These are phyloP conservation scores for Setaria viridis DNA, from an alignment of 202 grass and related monocot species.

Conservation along the genomic window DNA sequence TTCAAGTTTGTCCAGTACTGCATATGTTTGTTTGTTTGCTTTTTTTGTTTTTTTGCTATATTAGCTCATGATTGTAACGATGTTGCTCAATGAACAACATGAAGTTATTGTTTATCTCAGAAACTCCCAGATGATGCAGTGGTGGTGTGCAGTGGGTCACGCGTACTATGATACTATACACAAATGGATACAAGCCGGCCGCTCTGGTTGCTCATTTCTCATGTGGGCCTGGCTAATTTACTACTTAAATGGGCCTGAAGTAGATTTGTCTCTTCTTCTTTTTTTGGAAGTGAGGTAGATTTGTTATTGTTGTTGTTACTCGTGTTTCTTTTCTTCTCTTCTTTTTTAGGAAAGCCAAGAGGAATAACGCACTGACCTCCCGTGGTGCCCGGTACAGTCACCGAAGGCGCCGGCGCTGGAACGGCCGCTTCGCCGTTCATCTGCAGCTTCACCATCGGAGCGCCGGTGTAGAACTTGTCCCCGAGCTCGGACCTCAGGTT, in stretches of 20 bases:
- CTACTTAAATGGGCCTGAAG: not conserved
- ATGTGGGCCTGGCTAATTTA: not conserved
- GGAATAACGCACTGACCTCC: not conserved
- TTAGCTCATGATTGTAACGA: not conserved
- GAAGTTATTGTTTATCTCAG: too few species aligned
- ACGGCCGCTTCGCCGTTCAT: not conserved
- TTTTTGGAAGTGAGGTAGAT: too few species aligned
- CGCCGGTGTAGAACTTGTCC: slow-evolving; percentile 38
- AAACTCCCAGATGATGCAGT: too few species aligned
- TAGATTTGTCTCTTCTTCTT: too few species aligned
- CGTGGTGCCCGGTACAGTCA: not conserved
- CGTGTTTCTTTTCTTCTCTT: too few species aligned
- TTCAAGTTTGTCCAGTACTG: not conserved
- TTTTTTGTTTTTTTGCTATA: too few species aligned
- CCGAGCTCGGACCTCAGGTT: slow-evolving; percentile 47
- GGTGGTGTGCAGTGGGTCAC: too few species aligned
- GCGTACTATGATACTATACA: too few species aligned
- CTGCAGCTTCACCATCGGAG: slow-evolving; percentile 36
- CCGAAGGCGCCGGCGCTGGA: not conserved
- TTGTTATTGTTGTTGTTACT: too few species aligned
- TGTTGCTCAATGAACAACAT: not conserved
- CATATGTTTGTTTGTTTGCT: not conserved
- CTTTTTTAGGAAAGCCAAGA: too few species aligned
- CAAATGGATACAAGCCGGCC: too few species aligned
- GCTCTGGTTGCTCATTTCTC: too few species aligned